Evolutionary conservation across 1,284 basidiomycete genomes (phyloP).

Genomic region (Malassezia equina): DNA sequence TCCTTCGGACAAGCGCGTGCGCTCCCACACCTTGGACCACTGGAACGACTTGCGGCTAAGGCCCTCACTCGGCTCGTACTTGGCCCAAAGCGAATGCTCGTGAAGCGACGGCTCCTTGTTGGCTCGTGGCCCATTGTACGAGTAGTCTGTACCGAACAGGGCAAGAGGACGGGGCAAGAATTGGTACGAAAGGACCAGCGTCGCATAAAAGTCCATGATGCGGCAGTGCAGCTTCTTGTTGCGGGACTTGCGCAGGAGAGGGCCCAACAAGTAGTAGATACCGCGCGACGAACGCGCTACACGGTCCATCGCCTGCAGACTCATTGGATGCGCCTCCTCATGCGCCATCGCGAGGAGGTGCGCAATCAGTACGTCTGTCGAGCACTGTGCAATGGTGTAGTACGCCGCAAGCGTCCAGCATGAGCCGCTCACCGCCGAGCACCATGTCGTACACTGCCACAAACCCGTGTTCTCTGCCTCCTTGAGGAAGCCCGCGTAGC

Average conservation of each 20-base stretch:
- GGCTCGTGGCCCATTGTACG: conserved; percentile 11
- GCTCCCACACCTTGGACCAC: conserved; percentile 37
- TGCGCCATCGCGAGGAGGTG: conserved; percentile 33
- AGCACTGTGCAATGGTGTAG: conserved; percentile 30
- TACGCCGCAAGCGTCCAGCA: conserved; percentile 46
- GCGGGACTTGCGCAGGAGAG: conserved; percentile 32
- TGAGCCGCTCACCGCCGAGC: conserved; percentile 42
- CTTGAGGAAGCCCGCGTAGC: conserved; percentile 31
- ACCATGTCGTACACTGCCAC: conserved; percentile 42
- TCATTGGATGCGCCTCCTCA: conserved; percentile 41
- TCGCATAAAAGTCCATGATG: conserved; percentile 46
- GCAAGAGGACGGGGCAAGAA: conserved; percentile 25
- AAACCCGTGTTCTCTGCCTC: conserved; percentile 33
- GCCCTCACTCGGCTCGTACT: conserved; percentile 24
- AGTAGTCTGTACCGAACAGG: conserved; percentile 13
- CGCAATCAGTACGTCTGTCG: conserved; percentile 23
- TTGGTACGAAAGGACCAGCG: conserved; percentile 33
- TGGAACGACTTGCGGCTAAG: conserved; percentile 36
- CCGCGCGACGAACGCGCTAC: conserved; percentile 33
- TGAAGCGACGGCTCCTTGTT: background rate
- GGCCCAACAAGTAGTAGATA: conserved; percentile 39
- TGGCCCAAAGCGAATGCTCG: conserved; percentile 3
- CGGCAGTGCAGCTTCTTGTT: conserved; percentile 34
- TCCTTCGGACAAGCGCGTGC: conserved; percentile 20
- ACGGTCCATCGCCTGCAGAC: conserved; percentile 33